Base-by-base conservation (phyloP, 148 eudicot genomes). In the Hydrangea macrophylla region DNA sequence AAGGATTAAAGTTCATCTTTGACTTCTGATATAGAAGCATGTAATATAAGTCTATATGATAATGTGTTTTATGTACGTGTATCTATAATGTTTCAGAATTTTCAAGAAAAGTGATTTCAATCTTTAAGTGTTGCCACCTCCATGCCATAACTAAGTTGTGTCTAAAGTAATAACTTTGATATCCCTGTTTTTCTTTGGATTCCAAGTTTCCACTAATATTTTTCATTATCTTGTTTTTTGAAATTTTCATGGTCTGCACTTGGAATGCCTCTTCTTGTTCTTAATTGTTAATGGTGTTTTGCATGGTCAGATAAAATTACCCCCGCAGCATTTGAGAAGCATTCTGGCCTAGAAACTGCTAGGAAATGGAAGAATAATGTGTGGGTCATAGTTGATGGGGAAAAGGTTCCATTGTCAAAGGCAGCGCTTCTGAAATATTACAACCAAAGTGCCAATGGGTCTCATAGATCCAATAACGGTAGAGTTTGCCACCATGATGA, bases 271-370 rank as follows among this genome's bases (percentile, higher is more conserved):
- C 68, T 59, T n/a, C n/a, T n/a, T n/a, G n/a, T n/a, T n/a, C n/a
- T n/a, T n/a, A n/a, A n/a, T n/a, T n/a, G n/a, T n/a, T n/a, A n/a
- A n/a, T n/a, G n/a, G 53, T 57, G 36, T 37, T 36, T 35, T 32
- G 68, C 37, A 57, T 73, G n/a, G 40, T 33, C 33, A 88, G 93
- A 78, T 35, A 83, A 80, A 60, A 53, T 88, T 62, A 83, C 78
- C 62, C 93, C 93, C n/a, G 77, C 90, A 69, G 93, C 93, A 70
- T 88, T 88, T 73, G 93, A 85, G 78, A 88, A 85, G 75, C 93
- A 88, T 76, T 85, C 90, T 12, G 90, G 86, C 28, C 78, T 82
- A 76, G 93, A 85, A 76, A 79, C 79, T 39, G 81, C 90, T 32
- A 44, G 85, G 68, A 88, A 83, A 67, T 88, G 93, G 93, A 88